Evolutionary conservation across 2,329 filamentous ascomycete genomes (phyloP).

Genomic region (Fusarium concolor): DNA sequence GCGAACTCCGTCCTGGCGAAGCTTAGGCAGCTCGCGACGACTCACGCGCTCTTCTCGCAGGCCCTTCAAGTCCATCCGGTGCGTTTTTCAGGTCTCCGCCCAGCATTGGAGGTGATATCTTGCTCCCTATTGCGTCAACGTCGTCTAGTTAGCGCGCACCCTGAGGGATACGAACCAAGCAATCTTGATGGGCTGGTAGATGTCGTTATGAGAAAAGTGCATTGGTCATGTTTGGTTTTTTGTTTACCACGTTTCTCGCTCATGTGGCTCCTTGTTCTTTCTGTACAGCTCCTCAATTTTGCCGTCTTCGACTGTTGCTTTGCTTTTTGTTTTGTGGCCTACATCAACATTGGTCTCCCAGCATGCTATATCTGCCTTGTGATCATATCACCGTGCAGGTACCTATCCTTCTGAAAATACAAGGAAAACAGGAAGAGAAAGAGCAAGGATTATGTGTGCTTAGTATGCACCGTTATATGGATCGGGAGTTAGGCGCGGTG

Average conservation of each 20-base stretch:
- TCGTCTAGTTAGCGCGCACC: background rate
- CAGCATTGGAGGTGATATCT: constrained; percentile 3
- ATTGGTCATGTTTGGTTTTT: constrained; percentile 26
- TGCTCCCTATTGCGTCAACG: background rate
- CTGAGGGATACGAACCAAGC: constrained; percentile 7
- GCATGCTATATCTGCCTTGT: constrained; percentile 1
- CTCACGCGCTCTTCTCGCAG: constrained; percentile 39
- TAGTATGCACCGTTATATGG: constrained; percentile 41
- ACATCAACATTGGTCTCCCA: constrained; percentile 4
- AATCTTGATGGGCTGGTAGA: background rate
- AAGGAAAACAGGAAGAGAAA: constrained; percentile 18
- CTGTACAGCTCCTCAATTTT: constrained; percentile 36
- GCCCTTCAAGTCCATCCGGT: constrained; percentile 20
- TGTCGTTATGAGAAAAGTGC: constrained; percentile 11
- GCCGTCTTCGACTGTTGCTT: constrained; percentile 11
- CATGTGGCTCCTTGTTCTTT: constrained; percentile 29
- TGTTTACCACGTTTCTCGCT: constrained; percentile 19
- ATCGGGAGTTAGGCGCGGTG: constrained; percentile 43
- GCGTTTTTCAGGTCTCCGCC: constrained; percentile 18
- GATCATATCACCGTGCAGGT: background rate
- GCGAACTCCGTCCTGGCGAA: constrained; percentile 63
- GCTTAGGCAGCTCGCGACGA: constrained; percentile 53
- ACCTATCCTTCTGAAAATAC: constrained; percentile 12
- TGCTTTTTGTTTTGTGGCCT: constrained; percentile 19
- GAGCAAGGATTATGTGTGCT: constrained; percentile 26